Evolutionary conservation across 805 yeast species (phyloP).

Genomic region (Yarrowia divulgata): DNA sequence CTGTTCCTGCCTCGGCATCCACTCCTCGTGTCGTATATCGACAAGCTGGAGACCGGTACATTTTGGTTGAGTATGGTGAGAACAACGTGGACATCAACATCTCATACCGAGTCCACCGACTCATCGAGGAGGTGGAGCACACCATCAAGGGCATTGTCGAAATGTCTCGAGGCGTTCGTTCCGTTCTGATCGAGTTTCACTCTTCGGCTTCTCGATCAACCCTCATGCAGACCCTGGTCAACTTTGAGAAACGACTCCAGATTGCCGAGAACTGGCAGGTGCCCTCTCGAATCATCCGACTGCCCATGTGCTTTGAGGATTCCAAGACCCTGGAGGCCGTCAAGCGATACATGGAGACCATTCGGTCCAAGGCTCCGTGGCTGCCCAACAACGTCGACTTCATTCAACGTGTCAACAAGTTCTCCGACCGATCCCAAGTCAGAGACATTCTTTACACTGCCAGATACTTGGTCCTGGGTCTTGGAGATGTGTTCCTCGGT

Average conservation of each 20-base stretch:
- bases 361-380: slow-evolving; percentile 95
- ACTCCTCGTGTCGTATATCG: slow-evolving; percentile 83
- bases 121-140: slow-evolving; percentile 75
- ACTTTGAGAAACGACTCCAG: slow-evolving; percentile 77
- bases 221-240: slow-evolving; percentile 68
- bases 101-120: slow-evolving; percentile 82
- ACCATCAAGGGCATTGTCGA: slow-evolving; percentile 83
- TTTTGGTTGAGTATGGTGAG: slow-evolving; percentile 92
- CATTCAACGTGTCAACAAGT: slow-evolving; percentile 85
- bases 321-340: slow-evolving; percentile 88
- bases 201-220: slow-evolving; percentile 67
- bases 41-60: slow-evolving; percentile 96
- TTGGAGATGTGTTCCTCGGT: slow-evolving; percentile 96
- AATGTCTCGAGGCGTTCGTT: slow-evolving; percentile 97
- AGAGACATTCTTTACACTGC: slow-evolving; percentile 87
- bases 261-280: slow-evolving; percentile 85
- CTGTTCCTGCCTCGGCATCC: slow-evolving; percentile 56
- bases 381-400: slow-evolving; percentile 97
- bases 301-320: slow-evolving; percentile 98
- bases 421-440: slow-evolving; percentile 71
- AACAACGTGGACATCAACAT: slow-evolving; percentile 83
- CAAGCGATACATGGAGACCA: slow-evolving; percentile 89
- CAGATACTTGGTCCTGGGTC: slow-evolving; percentile 87
- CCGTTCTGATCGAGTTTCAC: slow-evolving; percentile 87
- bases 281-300: slow-evolving; percentile 76